These are phyloP conservation scores for Pseudogymnoascus sp. DNA, from an alignment of 2,329 filamentous ascomycete genomes.

Conservation along the genomic window DNA sequence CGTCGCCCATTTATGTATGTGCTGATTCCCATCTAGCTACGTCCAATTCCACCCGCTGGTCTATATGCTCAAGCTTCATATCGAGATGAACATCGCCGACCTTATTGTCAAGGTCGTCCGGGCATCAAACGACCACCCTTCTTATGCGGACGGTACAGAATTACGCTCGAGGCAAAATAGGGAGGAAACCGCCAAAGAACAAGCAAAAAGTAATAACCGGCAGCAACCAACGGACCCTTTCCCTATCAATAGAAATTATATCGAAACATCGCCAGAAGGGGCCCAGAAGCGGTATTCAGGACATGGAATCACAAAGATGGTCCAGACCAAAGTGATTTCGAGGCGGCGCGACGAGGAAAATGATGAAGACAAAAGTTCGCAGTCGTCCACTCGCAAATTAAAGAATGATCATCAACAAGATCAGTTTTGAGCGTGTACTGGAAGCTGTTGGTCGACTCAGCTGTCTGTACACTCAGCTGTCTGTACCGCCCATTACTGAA, in stretches of 20 bases:
- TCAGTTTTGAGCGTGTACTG: neutral
- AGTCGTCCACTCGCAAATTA: neutral
- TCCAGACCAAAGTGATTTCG: neutral
- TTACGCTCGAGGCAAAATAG: neutral
- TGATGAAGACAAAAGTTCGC: neutral
- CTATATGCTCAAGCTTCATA: slow-evolving; percentile 36
- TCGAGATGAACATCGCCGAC: slow-evolving; percentile 35
- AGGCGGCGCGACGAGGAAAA: neutral
- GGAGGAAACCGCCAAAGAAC: neutral
- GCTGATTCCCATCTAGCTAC: slow-evolving; percentile 23
- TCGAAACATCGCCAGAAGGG: neutral
- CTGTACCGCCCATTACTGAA: neutral
- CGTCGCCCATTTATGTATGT: neutral
- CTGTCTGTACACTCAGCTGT: neutral
- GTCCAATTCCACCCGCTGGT: slow-evolving; percentile 33
- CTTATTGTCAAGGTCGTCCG: slow-evolving; percentile 25
- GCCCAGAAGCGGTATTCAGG: neutral
- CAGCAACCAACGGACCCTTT: neutral
- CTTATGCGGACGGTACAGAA: neutral
- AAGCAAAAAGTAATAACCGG: neutral
- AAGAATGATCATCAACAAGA: neutral
- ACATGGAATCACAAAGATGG: neutral
- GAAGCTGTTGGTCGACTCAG: neutral
- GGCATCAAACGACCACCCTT: neutral
- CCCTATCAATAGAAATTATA: neutral